Evolutionary conservation across 2,329 filamentous ascomycete species (phyloP).

Genomic region (Coniochaeta ligniaria): DNA sequence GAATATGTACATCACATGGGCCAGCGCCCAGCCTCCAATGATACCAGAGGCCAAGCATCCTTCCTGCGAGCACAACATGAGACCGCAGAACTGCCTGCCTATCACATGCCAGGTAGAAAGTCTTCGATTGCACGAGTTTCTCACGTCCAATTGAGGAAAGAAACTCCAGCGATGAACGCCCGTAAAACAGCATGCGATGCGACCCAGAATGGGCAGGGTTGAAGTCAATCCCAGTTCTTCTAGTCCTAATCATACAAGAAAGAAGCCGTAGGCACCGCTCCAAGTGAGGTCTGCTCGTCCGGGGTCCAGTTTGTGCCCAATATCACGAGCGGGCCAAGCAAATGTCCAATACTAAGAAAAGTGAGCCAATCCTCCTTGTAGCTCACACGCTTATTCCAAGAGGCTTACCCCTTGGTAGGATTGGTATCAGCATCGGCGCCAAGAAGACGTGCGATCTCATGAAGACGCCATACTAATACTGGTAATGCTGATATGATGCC

Average conservation of each 20-base stretch:
- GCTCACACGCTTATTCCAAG: background rate
- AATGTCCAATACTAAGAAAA: background rate
- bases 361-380: background rate
- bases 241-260: background rate
- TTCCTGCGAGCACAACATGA: background rate
- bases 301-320: background rate
- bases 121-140: background rate
- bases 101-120: background rate
- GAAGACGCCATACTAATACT: conserved; percentile 1
- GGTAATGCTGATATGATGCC: conserved; percentile 5
- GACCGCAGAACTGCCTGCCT: background rate
- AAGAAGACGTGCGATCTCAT: background rate
- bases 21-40: too few species aligned
- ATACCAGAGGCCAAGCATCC: too few species aligned
- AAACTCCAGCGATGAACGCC: background rate
- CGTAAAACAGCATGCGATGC: background rate
- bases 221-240: background rate
- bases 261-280: background rate
- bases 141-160: background rate
- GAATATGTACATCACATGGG: too few species aligned
- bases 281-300: background rate
- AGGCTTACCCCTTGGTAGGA: background rate
- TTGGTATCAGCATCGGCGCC: background rate
- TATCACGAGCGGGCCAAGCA: background rate
- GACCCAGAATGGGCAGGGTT: background rate